Conservation (phyloP, 306 rosid species). For the Astragalus glycyphyllos region DNA sequence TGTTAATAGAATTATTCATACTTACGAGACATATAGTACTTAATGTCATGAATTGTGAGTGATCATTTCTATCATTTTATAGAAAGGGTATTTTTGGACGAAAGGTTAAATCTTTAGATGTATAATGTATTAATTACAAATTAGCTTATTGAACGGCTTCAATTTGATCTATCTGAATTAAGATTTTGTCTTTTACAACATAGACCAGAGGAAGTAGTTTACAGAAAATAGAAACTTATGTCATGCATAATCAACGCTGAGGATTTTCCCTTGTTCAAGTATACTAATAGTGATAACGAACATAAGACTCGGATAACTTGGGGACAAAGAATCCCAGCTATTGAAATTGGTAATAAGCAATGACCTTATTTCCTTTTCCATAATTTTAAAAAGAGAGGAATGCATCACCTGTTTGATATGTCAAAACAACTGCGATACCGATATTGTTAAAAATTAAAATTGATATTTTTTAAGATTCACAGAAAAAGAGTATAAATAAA, state of each 20-base stretch:
- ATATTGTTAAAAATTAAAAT: background rate
- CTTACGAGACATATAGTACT: too few relatives aligned
- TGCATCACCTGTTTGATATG: background rate
- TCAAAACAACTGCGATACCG: background rate
- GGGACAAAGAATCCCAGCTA: background rate
- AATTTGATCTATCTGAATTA: too few relatives aligned
- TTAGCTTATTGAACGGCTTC: too few relatives aligned
- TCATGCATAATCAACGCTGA: background rate
- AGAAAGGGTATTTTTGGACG: too few relatives aligned
- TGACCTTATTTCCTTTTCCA: background rate
- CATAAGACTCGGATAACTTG: background rate
- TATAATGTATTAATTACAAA: too few relatives aligned
- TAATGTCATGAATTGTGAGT: too few relatives aligned
- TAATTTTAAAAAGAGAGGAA: background rate
- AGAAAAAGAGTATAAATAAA: background rate
- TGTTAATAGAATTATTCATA: too few relatives aligned
- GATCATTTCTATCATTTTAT: too few relatives aligned
- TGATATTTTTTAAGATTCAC: background rate
- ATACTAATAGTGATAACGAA: constrained; percentile 1
- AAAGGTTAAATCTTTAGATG: too few relatives aligned
- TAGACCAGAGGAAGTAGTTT: background rate
- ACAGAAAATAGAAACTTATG: background rate
- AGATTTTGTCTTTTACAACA: too few relatives aligned
- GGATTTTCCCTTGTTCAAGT: background rate
- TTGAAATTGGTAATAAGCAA: constrained; percentile 10